Conservation (phyloP, 2,329 filamentous ascomycete genomes). For the Parasarocladium wereldwijsianum region DNA sequence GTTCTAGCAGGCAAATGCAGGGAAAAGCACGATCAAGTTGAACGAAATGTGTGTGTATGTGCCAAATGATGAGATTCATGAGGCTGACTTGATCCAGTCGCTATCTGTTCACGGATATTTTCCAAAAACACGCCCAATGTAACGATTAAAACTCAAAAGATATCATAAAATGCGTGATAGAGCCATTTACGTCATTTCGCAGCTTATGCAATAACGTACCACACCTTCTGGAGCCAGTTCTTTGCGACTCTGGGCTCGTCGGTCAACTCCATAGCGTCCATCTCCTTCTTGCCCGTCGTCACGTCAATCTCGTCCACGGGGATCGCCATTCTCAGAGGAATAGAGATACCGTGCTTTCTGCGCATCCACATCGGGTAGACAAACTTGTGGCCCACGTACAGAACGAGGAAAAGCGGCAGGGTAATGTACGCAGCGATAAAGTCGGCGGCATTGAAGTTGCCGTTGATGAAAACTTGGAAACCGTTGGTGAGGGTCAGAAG, state of each 20-base stretch:
- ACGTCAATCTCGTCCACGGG: slow-evolving; percentile 38
- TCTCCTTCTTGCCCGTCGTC: slow-evolving; percentile 43
- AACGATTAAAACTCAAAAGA: too few species aligned
- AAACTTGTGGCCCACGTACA: slow-evolving; percentile 52
- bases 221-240: slow-evolving; percentile 35
- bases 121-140: too few species aligned
- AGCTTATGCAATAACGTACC: slow-evolving; percentile 39
- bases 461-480: slow-evolving; percentile 58
- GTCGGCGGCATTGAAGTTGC: slow-evolving; percentile 43
- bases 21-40: too few species aligned
- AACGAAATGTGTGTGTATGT: too few species aligned
- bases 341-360: too few species aligned
- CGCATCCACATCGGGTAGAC: too few species aligned
- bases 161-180: too few species aligned
- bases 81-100: too few species aligned
- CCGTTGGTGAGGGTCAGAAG: slow-evolving; percentile 61
- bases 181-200: too few species aligned
- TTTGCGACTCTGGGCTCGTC: slow-evolving; percentile 31
- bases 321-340: slow-evolving; percentile 26
- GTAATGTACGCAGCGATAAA: slow-evolving; percentile 55
- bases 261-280: slow-evolving; percentile 39
- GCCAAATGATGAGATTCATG: too few species aligned
- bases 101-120: too few species aligned
- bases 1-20: too few species aligned
- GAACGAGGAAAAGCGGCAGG: slow-evolving; percentile 41